These are phyloP conservation scores for Colletotrichum melonis DNA, from an alignment of 2,329 filamentous ascomycete species.

Conservation along the genomic window DNA sequence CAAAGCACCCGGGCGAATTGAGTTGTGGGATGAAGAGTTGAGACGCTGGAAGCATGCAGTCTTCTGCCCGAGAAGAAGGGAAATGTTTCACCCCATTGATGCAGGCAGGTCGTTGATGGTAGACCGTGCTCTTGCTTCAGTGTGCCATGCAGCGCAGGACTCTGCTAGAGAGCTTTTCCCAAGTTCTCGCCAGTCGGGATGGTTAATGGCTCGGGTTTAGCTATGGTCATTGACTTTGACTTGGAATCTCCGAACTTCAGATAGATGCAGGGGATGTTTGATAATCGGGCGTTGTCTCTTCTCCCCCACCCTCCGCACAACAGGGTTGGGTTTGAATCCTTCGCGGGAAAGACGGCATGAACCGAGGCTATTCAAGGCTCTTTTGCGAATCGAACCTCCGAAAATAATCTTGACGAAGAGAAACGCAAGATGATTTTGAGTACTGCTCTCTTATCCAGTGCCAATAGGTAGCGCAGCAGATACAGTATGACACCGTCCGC, in stretches of 20 bases:
- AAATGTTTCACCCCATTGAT: not conserved
- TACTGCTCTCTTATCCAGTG: too few species aligned
- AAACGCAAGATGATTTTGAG: not conserved
- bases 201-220: not conserved
- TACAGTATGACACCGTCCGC: not conserved
- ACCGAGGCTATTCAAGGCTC: not conserved
- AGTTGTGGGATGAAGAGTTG: not conserved
- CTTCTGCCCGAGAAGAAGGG: not conserved
- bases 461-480: not conserved
- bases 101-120: not conserved
- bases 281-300: not conserved
- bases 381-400: not conserved
- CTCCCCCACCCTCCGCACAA: not conserved
- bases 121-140: not conserved
- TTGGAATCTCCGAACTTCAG: too few species aligned
- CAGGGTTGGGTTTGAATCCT: not conserved
- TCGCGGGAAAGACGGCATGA: not conserved
- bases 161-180: not conserved
- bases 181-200: not conserved
- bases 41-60: not conserved
- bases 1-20: not conserved
- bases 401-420: not conserved
- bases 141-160: not conserved
- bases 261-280: not conserved
- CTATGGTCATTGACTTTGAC: too few species aligned